Percentiles rank a stretch among this genome's conserved stretches.
Conservation (phyloP, 2,329 filamentous ascomycete species). For the Aspergillus sp. region DNA sequence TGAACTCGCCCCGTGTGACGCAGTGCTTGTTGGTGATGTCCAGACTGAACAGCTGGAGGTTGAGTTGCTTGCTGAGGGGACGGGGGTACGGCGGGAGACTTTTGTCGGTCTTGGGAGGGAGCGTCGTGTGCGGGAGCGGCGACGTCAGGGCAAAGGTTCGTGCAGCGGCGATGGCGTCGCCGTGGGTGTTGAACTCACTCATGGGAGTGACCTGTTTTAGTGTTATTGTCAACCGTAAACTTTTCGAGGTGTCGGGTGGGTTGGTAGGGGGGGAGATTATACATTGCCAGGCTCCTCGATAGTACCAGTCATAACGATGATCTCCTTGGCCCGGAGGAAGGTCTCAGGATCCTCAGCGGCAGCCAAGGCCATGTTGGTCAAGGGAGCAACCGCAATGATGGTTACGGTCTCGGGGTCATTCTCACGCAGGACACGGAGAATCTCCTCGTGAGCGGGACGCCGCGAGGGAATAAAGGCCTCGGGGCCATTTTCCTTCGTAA, state of each 20-base stretch:
- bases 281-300: slow-evolving; percentile 74
- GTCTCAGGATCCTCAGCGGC: slow-evolving; percentile 81
- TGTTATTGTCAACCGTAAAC: too few relatives aligned
- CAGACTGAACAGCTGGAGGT: slow-evolving; percentile 63
- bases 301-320: slow-evolving; percentile 91
- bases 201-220: slow-evolving; percentile 54
- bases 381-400: slow-evolving; percentile 80
- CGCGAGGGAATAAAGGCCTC: slow-evolving; percentile 68
- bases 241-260: too few relatives aligned
- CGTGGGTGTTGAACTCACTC: slow-evolving; percentile 93
- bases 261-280: slow-evolving; percentile 27
- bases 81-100: slow-evolving; percentile 56
- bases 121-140: slow-evolving; percentile 63
- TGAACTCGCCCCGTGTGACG: slow-evolving; percentile 54
- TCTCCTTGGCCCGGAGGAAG: slow-evolving; percentile 79
- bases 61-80: slow-evolving; percentile 55
- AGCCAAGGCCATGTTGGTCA: slow-evolving; percentile 89
- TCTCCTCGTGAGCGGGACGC: slow-evolving; percentile 69
- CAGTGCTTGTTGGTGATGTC: slow-evolving; percentile 68
- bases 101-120: slow-evolving; percentile 54
- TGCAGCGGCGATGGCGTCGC: slow-evolving; percentile 71
- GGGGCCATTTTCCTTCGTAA: slow-evolving; percentile 22
- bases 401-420: slow-evolving; percentile 77
- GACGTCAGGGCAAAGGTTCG: slow-evolving; percentile 71
- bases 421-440: slow-evolving; percentile 73